These are phyloP conservation scores for Hanseniaspora mollemarum DNA, from an alignment of 805 yeast species.

Conservation along the genomic window DNA sequence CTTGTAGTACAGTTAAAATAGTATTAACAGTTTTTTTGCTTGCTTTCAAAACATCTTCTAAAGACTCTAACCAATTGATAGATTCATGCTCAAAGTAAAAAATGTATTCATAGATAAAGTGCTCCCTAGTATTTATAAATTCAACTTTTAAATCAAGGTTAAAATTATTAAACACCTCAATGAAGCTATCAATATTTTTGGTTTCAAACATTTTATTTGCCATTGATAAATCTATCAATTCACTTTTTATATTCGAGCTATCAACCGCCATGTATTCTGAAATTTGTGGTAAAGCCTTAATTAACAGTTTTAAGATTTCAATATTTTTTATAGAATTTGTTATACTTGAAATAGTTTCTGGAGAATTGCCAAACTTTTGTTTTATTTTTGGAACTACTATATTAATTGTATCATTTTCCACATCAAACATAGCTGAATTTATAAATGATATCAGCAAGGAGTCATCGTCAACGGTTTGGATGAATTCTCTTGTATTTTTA, in stretches of 20 bases:
- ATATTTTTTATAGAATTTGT: neutral
- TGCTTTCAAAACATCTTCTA: neutral
- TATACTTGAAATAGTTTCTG: neutral
- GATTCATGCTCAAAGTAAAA: neutral
- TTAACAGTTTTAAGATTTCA: neutral
- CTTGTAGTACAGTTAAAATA: neutral
- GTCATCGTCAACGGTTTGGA: neutral
- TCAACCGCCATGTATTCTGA: neutral
- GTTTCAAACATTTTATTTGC: neutral
- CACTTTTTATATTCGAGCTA: neutral
- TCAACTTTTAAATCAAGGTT: neutral
- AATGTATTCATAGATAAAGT: constrained; percentile 2
- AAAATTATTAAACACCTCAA: neutral
- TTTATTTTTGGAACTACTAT: neutral
- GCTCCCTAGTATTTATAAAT: neutral
- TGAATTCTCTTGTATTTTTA: neutral
- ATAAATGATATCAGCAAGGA: neutral
- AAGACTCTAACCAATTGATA: neutral
- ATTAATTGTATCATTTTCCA: neutral
- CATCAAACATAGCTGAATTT: neutral
- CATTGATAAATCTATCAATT: neutral
- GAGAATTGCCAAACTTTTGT: neutral
- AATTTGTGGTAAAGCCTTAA: neutral
- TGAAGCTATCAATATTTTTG: neutral
- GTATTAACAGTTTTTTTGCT: neutral